These are phyloP conservation scores for Fusarium protoensiforme DNA, from an alignment of 2,329 filamentous ascomycete genomes.

Conservation along the genomic window DNA sequence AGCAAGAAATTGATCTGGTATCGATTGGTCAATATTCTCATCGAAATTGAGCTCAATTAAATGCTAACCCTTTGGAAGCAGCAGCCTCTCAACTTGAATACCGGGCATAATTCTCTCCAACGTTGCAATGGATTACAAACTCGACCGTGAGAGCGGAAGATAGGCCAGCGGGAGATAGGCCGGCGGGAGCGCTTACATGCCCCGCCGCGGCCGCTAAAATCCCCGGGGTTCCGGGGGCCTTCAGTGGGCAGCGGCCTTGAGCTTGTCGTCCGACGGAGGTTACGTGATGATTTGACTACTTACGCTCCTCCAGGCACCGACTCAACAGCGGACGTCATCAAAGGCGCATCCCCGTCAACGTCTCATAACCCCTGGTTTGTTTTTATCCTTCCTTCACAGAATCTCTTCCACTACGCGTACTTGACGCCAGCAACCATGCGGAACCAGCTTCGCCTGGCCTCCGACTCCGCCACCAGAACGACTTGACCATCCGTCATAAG, in stretches of 20 bases:
- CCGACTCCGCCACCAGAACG: slow-evolving; percentile 40
- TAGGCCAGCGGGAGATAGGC: background rate
- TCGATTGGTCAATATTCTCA: background rate
- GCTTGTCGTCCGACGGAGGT: background rate
- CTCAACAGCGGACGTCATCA: slow-evolving; percentile 21
- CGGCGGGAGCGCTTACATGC: background rate
- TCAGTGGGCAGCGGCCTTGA: slow-evolving; percentile 31
- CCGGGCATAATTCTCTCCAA: background rate
- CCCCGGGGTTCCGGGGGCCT: slow-evolving; percentile 21
- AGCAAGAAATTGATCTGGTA: background rate
- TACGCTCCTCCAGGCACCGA: slow-evolving; percentile 32
- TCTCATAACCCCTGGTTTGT: background rate
- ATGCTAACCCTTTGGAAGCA: background rate
- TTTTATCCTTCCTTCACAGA: background rate
- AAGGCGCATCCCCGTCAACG: background rate
- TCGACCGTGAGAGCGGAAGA: background rate
- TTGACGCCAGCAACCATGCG: slow-evolving; percentile 45
- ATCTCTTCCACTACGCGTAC: slow-evolving; percentile 6
- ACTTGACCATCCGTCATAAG: slow-evolving; percentile 38
- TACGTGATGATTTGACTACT: background rate
- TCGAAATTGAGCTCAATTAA: background rate
- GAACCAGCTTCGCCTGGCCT: slow-evolving; percentile 42
- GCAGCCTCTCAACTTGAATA: background rate
- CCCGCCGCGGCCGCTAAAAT: slow-evolving; percentile 24
- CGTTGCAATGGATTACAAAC: background rate